phyloP scores from a whole-genome alignment of 2,329 filamentous ascomycete species.

The Dothideomycetidae sp. region DNA sequence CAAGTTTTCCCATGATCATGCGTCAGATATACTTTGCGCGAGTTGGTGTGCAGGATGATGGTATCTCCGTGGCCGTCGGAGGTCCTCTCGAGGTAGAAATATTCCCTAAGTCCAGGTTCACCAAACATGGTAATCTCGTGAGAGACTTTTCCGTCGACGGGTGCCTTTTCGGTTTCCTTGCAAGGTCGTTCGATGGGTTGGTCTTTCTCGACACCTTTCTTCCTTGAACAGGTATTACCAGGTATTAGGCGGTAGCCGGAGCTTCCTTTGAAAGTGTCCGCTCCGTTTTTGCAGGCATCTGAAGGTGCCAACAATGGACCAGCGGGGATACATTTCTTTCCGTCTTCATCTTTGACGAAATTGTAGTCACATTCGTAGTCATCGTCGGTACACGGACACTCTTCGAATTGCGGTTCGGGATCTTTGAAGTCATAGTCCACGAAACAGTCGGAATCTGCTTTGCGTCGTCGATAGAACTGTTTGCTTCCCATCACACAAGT shows the following conservation, averaged over 20 bases:
- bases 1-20: slow-evolving; percentile 82
- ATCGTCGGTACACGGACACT: slow-evolving; percentile 65
- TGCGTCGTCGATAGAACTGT: slow-evolving; percentile 72
- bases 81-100: slow-evolving; percentile 67
- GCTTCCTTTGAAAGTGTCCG: slow-evolving; percentile 65
- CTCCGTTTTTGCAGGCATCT: slow-evolving; percentile 56
- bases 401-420: slow-evolving; percentile 51
- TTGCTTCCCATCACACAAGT: slow-evolving; percentile 94
- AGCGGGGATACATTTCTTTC: slow-evolving; percentile 52
- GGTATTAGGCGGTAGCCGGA: slow-evolving; percentile 91
- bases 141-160: slow-evolving; percentile 52
- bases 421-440: slow-evolving; percentile 75
- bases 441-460: slow-evolving; percentile 79
- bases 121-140: slow-evolving; percentile 49
- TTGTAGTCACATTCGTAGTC: slow-evolving; percentile 98
- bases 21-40: slow-evolving; percentile 55
- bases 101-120: slow-evolving; percentile 40
- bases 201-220: slow-evolving; percentile 28
- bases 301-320: slow-evolving; percentile 52
- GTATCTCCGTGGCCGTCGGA: slow-evolving; percentile 48
- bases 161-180: slow-evolving; percentile 41
- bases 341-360: slow-evolving; percentile 51
- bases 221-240: slow-evolving; percentile 34
- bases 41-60: slow-evolving; percentile 45
- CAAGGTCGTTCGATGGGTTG: slow-evolving; percentile 57